These are phyloP conservation scores for Lactifluus rugatus DNA, from an alignment of 768 basidiomycete species.

Conservation along the genomic window DNA sequence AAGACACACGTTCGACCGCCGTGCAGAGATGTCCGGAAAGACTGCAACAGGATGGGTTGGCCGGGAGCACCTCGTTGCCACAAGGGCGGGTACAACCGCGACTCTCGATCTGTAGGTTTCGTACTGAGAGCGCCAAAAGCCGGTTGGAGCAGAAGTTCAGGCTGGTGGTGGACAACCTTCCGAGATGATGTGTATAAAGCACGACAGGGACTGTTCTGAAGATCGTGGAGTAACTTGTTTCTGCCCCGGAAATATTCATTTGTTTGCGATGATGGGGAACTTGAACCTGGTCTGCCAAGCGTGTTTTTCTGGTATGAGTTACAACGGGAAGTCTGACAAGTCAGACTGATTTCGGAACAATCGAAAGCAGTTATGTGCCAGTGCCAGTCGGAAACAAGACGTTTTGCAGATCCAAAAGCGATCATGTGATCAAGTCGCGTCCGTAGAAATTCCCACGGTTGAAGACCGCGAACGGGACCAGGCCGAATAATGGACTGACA, in stretches of 20 bases:
- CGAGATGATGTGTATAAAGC: slow-evolving; percentile 35
- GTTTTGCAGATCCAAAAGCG: too few species aligned
- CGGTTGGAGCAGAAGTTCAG: too few species aligned
- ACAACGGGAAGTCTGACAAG: neutral
- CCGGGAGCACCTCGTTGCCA: slow-evolving; percentile 23
- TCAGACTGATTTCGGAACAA: neutral
- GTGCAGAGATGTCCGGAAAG: slow-evolving; percentile 20
- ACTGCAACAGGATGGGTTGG: slow-evolving; percentile 23
- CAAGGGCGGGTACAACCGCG: slow-evolving; percentile 20
- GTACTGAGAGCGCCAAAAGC: slow-evolving; percentile 19
- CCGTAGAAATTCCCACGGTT: slow-evolving; percentile 5
- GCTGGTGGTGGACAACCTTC: too few species aligned
- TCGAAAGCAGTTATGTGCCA: too few species aligned
- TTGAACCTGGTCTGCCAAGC: too few species aligned
- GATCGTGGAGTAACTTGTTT: neutral
- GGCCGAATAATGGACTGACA: neutral
- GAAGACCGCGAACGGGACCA: neutral
- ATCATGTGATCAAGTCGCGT: slow-evolving; percentile 13
- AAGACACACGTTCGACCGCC: slow-evolving; percentile 27
- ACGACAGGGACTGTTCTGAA: slow-evolving; percentile 33
- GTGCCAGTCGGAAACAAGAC: too few species aligned
- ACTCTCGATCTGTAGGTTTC: slow-evolving; percentile 22
- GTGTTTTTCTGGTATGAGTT: too few species aligned
- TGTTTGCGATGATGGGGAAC: too few species aligned
- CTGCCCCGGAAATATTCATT: too few species aligned